Conservation (phyloP, 352 stramenopile genomes). For the Globisporangium heterothallicum region DNA sequence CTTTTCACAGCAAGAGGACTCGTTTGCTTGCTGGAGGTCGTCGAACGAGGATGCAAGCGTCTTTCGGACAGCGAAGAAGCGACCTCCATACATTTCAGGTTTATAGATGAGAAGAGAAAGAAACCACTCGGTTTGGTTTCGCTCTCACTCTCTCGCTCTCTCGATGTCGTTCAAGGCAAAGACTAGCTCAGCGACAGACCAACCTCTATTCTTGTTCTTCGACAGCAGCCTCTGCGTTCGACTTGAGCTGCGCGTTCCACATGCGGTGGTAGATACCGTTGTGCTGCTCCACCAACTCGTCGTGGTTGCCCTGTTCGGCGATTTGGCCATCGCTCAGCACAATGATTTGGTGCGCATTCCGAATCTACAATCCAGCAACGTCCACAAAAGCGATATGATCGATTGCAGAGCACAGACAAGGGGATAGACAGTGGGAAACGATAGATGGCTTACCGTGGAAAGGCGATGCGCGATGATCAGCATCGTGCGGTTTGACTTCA, state of each 20-base stretch:
- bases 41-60: too few species aligned
- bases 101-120: too few species aligned
- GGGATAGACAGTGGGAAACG: slow-evolving; percentile 5
- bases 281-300: slow-evolving; percentile 71
- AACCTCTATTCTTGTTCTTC: background rate
- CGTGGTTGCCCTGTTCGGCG: slow-evolving; percentile 88
- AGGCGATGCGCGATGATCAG: slow-evolving; percentile 98
- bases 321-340: slow-evolving; percentile 87
- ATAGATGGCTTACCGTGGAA: slow-evolving; percentile 89
- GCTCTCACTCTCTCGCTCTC: too few species aligned
- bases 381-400: background rate
- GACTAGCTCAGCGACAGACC: too few species aligned
- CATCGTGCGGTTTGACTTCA: slow-evolving; percentile 91
- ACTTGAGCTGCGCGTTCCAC: slow-evolving; percentile 75
- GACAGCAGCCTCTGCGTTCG: slow-evolving; percentile 3
- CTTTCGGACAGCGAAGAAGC: too few species aligned
- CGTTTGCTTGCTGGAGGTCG: too few species aligned
- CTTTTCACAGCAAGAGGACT: too few species aligned
- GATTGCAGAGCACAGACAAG: background rate
- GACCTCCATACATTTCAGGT: too few species aligned
- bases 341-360: slow-evolving; percentile 87
- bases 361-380: slow-evolving; percentile 39
- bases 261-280: slow-evolving; percentile 77
- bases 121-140: too few species aligned
- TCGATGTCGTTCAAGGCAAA: too few species aligned